These are phyloP conservation scores for Zoysia matrella DNA, from an alignment of 202 grass and related monocot species.

Conservation along the genomic window DNA sequence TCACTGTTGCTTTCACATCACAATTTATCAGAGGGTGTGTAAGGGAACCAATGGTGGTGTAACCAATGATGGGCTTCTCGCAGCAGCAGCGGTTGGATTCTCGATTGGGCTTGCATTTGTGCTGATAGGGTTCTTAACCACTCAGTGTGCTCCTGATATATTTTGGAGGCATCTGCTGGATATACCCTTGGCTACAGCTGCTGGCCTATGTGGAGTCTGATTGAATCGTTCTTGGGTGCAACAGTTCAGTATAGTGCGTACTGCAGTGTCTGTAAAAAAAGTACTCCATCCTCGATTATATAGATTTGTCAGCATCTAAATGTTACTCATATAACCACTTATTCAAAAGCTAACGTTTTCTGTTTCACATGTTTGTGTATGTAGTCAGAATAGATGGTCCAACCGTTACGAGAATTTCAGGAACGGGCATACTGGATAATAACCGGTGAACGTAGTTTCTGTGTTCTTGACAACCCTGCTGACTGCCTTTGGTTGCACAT, in stretches of 20 bases:
- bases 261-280: constrained; percentile 73
- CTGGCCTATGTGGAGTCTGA: constrained; percentile 85
- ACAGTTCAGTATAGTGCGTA: constrained; percentile 94
- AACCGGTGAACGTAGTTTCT: constrained; percentile 85
- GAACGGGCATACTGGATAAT: constrained; percentile 84
- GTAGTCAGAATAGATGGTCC: constrained; percentile 75
- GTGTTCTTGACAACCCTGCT: constrained; percentile 73
- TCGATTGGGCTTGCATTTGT: constrained; percentile 57
- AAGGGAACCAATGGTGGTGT: constrained; percentile 94
- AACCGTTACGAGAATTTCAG: constrained; percentile 79
- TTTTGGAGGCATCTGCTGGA: constrained; percentile 69
- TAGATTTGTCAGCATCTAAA: background rate
- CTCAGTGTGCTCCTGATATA: constrained; percentile 61
- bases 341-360: constrained; percentile 10
- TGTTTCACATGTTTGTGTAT: constrained; percentile 43
- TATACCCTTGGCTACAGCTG: constrained; percentile 81
- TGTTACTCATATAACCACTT: background rate
- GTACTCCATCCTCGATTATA: constrained; percentile 35
- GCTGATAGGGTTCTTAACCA: constrained; percentile 70
- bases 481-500: constrained; percentile 59
- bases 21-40: constrained; percentile 64
- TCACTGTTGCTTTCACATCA: constrained; percentile 3
- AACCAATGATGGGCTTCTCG: constrained; percentile 66
- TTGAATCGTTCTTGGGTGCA: constrained; percentile 85
- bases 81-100: constrained; percentile 40